Percentiles rank a stretch among this genome's conserved stretches.
These are phyloP conservation scores for Candida frijolesensis DNA, from an alignment of 1,139 yeast species.

Conservation along the genomic window DNA sequence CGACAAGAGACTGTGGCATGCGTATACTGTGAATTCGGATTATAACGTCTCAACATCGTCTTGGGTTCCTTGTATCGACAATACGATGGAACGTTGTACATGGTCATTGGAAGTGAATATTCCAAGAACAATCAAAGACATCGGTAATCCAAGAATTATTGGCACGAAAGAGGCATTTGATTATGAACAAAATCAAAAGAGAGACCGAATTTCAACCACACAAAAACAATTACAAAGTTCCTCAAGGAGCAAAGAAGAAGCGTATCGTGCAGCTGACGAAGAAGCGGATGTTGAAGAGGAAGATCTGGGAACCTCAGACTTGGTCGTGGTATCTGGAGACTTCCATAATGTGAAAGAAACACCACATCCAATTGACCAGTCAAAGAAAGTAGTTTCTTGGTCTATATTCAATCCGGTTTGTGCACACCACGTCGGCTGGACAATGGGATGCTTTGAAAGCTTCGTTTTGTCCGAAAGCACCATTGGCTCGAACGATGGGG, in stretches of 20 bases:
- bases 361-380: constrained; percentile 57
- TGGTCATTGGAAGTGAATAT: constrained; percentile 89
- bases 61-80: constrained; percentile 97
- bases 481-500: constrained; percentile 34
- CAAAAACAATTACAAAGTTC: background rate
- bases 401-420: constrained; percentile 85
- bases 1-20: constrained; percentile 66
- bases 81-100: constrained; percentile 83
- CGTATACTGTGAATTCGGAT: constrained; percentile 80
- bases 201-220: background rate
- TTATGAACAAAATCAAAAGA: constrained; percentile 15
- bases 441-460: constrained; percentile 82
- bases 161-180: constrained; percentile 33
- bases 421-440: constrained; percentile 97
- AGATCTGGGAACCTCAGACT: constrained; percentile 54
- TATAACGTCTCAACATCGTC: constrained; percentile 82
- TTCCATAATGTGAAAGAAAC: constrained; percentile 51
- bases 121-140: constrained; percentile 77
- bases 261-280: constrained; percentile 22
- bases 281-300: constrained; percentile 46
- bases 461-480: constrained; percentile 47
- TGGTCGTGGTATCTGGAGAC: constrained; percentile 80
- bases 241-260: too few species aligned
- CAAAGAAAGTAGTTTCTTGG: constrained; percentile 78
- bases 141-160: constrained; percentile 52